These are phyloP conservation scores for Talaromyces islandicus DNA, from an alignment of 2,329 filamentous ascomycete genomes.

Conservation along the genomic window DNA sequence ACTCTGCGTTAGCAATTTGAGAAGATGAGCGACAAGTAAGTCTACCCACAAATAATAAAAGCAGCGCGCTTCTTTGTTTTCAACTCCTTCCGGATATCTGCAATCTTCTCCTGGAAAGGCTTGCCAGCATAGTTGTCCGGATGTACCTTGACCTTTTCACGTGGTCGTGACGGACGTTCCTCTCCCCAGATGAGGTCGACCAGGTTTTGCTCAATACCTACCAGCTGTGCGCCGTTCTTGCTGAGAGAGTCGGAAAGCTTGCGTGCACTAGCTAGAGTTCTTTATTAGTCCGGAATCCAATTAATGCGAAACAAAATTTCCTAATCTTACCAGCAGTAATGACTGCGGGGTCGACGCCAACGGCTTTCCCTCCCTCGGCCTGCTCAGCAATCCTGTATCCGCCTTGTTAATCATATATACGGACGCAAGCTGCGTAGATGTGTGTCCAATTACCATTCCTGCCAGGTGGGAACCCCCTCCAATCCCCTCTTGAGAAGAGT, in stretches of 20 bases:
- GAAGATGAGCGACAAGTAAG: background rate
- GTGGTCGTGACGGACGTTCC: constrained; percentile 66
- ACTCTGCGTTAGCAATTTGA: background rate
- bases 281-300: background rate
- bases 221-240: constrained; percentile 70
- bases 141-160: constrained; percentile 68
- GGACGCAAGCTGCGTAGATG: background rate
- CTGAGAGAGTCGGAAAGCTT: constrained; percentile 84
- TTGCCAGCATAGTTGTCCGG: constrained; percentile 73
- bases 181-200: constrained; percentile 85
- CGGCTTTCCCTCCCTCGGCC: constrained; percentile 75
- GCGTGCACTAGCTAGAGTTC: constrained; percentile 51
- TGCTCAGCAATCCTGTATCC: constrained; percentile 62
- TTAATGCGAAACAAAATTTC: background rate
- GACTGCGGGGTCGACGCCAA: constrained; percentile 85
- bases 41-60: constrained; percentile 65
- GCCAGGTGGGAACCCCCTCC: constrained; percentile 92
- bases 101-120: constrained; percentile 72
- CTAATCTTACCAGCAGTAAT: constrained; percentile 59
- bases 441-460: constrained; percentile 66
- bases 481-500: constrained; percentile 84
- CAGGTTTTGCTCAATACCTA: constrained; percentile 73
- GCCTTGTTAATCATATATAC: background rate
- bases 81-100: constrained; percentile 81
- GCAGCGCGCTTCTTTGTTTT: constrained; percentile 83